Evolutionary conservation across 768 basidiomycete species (phyloP).

Genomic region (Astraeus odoratus): DNA sequence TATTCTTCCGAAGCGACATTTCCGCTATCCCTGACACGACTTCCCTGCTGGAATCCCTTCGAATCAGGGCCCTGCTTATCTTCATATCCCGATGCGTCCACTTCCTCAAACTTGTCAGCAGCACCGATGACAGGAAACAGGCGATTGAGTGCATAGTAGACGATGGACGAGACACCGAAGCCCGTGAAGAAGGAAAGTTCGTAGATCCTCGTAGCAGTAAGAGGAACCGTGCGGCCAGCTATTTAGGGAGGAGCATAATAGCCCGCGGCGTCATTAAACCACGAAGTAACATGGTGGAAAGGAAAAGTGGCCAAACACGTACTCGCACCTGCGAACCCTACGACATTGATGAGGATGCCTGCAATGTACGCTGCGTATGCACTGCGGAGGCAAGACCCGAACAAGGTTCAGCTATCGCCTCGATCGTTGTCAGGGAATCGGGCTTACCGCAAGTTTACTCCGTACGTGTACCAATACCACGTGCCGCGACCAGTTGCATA

Average conservation of each 20-base stretch:
- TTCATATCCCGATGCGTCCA: constrained; percentile 40
- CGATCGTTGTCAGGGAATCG: constrained; percentile 4
- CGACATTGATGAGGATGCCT: constrained; percentile 77
- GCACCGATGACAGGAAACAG: constrained; percentile 55
- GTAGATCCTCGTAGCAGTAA: constrained; percentile 68
- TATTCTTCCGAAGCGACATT: not conserved
- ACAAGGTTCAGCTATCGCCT: not conserved
- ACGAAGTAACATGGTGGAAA: not conserved
- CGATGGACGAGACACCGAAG: constrained; percentile 57
- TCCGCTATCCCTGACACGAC: not conserved
- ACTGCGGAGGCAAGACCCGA: constrained; percentile 28
- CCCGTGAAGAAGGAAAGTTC: constrained; percentile 83
- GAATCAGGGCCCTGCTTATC: not conserved
- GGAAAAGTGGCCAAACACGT: constrained; percentile 16
- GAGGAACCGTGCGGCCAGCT: constrained; percentile 56
- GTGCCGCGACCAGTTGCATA: constrained; percentile 50
- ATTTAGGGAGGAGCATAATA: not conserved
- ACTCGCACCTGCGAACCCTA: constrained; percentile 76
- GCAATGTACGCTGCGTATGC: constrained; percentile 62
- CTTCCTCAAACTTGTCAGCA: constrained; percentile 43
- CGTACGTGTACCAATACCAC: constrained; percentile 73
- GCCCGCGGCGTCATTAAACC: not conserved
- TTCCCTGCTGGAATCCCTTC: not conserved
- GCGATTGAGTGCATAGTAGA: constrained; percentile 55
- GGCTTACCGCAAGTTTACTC: constrained; percentile 60